Percentiles rank a stretch among this genome's conserved stretches.
Conservation (phyloP, 2,329 filamentous ascomycete species). For the Botrytis elliptica region DNA sequence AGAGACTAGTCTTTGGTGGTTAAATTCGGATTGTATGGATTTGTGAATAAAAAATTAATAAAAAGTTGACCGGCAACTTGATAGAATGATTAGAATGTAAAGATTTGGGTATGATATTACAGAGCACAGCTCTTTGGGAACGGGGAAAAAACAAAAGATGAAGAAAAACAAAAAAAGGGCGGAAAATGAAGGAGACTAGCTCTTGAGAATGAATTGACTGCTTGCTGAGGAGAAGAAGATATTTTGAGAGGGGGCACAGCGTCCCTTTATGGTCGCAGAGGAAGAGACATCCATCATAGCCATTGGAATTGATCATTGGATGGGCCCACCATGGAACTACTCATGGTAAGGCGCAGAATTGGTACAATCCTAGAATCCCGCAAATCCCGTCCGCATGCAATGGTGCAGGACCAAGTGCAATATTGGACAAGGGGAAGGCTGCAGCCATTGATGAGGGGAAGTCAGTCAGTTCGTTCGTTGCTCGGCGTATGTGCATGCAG, state of each 20-base stretch:
- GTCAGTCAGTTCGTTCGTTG: conserved; percentile 1
- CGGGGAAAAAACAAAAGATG: conserved; percentile 40
- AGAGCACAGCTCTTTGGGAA: conserved; percentile 55
- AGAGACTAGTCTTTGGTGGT: conserved; percentile 38
- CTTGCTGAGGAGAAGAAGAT: conserved; percentile 61
- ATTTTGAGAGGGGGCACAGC: conserved; percentile 29
- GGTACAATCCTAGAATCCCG: conserved; percentile 1
- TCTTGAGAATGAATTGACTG: conserved; percentile 50
- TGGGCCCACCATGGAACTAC: conserved; percentile 8
- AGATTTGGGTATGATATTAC: conserved; percentile 40
- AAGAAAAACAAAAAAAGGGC: conserved; percentile 51
- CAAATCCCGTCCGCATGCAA: conserved; percentile 5
- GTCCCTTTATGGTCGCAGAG: conserved; percentile 34
- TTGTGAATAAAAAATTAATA: conserved; percentile 58
- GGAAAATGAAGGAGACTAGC: conserved; percentile 47
- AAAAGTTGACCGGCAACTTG: conserved; percentile 52
- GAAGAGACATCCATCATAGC: neutral
- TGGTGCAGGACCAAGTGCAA: neutral
- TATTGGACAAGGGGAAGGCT: conserved; percentile 14
- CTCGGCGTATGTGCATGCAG: conserved; percentile 7
- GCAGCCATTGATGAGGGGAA: conserved; percentile 20
- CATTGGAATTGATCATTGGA: conserved; percentile 20
- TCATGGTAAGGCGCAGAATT: conserved; percentile 17
- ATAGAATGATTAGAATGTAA: conserved; percentile 39
- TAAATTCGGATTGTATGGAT: conserved; percentile 22